Percentiles rank a stretch among this genome's conserved stretches.
phyloP scores from a whole-genome alignment of 192 early-diverging fungal genomes.

The Spizellomyces punctatus region DNA sequence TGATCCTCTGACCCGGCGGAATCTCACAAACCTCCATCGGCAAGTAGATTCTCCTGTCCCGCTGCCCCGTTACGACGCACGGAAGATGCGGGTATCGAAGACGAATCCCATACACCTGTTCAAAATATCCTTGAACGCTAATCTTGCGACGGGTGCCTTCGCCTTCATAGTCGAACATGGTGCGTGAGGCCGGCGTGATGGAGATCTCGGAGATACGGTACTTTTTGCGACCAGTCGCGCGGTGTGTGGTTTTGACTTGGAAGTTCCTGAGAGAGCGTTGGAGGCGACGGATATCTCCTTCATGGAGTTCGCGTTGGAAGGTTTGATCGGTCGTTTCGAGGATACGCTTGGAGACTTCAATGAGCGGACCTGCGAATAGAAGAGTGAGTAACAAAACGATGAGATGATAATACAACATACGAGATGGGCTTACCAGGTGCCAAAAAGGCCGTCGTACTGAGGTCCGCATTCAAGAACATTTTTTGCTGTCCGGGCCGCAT shows the following conservation, averaged over 20 bases:
- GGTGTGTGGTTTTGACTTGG: slow-evolving; percentile 17
- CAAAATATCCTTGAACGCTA: slow-evolving; percentile 72
- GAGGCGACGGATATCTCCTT: slow-evolving; percentile 5
- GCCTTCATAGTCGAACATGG: slow-evolving; percentile 33
- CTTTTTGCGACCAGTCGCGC: slow-evolving; percentile 1
- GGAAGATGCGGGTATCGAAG: slow-evolving; percentile 77
- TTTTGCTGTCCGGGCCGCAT: slow-evolving; percentile 27
- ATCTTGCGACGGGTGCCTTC: no score
- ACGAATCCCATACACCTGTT: slow-evolving; percentile 60
- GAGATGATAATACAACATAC: neutral
- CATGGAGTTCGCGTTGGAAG: neutral
- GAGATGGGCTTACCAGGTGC: slow-evolving; percentile 21
- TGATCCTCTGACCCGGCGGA: slow-evolving; percentile 70
- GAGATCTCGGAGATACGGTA: slow-evolving; percentile 5
- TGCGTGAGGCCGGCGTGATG: slow-evolving; percentile 50
- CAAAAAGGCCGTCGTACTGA: slow-evolving; percentile 38
- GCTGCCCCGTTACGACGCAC: slow-evolving; percentile 53
- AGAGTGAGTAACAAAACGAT: neutral
- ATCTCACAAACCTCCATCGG: slow-evolving; percentile 88
- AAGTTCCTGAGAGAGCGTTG: slow-evolving; percentile 18
- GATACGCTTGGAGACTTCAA: slow-evolving; percentile 19
- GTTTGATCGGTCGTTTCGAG: neutral
- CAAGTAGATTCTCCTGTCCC: slow-evolving; percentile 51
- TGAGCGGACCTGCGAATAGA: no score
- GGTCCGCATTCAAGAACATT: slow-evolving; percentile 39